Conservation (phyloP, 768 basidiomycete genomes). For the Rubroboletus pulcherrimus region DNA sequence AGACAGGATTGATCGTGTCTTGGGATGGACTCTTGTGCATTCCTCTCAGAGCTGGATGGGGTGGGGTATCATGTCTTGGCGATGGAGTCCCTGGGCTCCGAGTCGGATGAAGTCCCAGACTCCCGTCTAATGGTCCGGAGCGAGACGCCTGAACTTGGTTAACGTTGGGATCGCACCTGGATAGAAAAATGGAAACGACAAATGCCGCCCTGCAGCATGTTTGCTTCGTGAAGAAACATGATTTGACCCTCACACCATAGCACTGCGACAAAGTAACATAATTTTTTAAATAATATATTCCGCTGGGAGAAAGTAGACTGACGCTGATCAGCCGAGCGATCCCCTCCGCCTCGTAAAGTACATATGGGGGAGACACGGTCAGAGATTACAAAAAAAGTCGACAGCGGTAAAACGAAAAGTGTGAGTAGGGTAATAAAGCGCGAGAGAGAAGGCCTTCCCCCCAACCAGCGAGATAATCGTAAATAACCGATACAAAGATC, state of each 20-base stretch:
- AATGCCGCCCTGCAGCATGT: not conserved
- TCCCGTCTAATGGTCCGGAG: too few species aligned
- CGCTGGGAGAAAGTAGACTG: not conserved
- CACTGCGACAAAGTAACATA: not conserved
- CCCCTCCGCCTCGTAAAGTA: constrained; percentile 3
- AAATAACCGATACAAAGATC: constrained; percentile 2
- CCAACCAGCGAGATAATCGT: not conserved
- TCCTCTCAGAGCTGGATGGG: too few species aligned
- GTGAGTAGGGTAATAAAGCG: constrained; percentile 1
- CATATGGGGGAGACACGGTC: not conserved
- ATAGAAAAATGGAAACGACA: not conserved
- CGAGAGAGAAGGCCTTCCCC: not conserved
- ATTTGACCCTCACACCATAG: not conserved
- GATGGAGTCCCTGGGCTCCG: too few species aligned
- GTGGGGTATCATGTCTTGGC: too few species aligned
- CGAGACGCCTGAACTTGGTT: not conserved
- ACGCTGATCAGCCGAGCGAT: constrained; percentile 2
- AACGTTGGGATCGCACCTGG: not conserved
- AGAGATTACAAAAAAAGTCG: not conserved
- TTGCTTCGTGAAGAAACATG: not conserved
- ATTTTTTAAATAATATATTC: constrained; percentile 4
- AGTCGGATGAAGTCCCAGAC: too few species aligned
- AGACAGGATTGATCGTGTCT: not conserved
- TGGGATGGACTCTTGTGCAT: not conserved
- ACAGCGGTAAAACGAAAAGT: not conserved